Base-by-base conservation (phyloP, 345 rosid genomes). In the Gynandropsis gynandra region DNA sequence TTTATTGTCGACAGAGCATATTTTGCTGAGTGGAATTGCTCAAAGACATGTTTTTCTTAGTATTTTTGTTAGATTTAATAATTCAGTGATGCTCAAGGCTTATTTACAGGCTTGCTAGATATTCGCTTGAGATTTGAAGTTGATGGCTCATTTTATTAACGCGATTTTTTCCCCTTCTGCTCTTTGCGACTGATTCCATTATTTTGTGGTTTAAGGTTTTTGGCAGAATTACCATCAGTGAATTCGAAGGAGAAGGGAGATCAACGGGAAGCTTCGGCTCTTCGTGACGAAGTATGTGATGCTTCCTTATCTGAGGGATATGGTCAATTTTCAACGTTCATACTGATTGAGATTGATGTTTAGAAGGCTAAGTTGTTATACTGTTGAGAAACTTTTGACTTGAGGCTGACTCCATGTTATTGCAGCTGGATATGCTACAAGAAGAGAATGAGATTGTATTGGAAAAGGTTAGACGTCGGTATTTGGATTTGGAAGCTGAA, bases 351-450 rank as follows among this genome's bases (percentile, higher is more conserved):
- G 16, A 40, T 39, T 4, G 40, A 20, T 16, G 13, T 29, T 58
- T 24, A 40, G 39, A 10, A 24, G 2, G 46, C 11, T 9, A 3
- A 34, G 19, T 35, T 35, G 56, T 17, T 21, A 32, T 40, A 19
- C 16, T 39, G 16, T 41, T 38, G 33, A n/a, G 56, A 54, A 54
- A 37, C 8, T 43, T 42, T 40, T 40, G 46, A 33, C 60, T 57
- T 56, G 64, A 65, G 62, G 32, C 56, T 73, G 62, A 56, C 42
- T 37, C 53, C 36, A 33, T 49, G 45, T 56, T 49, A 58, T 47
- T 75, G 77, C 88, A 92, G 97, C 89, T 88, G 69, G 99, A 93
- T 62, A 85, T 88, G 94, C 71, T 88, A 62, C 93, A 78, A 76
- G 87, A 83, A 59, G 99, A 93, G 78, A 85, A 93, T 69, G 95